Evolutionary conservation across 164 flowering plant species (phyloP).

Genomic region (Magnolia officinalis): DNA sequence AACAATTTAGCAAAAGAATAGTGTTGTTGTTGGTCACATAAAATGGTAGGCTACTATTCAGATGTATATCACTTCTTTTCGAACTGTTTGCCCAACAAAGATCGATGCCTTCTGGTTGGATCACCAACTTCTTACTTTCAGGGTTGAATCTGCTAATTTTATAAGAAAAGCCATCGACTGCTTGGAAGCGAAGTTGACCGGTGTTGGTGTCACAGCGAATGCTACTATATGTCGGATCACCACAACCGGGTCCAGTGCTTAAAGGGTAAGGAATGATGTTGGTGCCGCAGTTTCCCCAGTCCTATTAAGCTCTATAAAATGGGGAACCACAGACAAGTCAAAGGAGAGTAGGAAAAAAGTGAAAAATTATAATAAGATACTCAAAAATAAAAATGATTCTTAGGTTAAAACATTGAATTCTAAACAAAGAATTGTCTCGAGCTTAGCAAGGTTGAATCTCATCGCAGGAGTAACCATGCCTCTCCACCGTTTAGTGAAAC

Average conservation of each 20-base stretch:
- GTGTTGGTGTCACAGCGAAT: neutral
- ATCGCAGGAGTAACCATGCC: too few relatives aligned
- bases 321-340: neutral
- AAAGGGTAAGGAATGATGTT: conserved; percentile 13
- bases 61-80: neutral
- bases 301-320: neutral
- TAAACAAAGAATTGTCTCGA: too few relatives aligned
- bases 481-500: too few relatives aligned
- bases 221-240: neutral
- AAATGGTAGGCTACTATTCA: neutral
- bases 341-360: neutral
- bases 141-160: neutral
- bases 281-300: conserved; percentile 1
- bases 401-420: too few relatives aligned
- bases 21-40: neutral
- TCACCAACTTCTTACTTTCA: neutral
- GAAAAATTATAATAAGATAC: neutral
- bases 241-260: conserved; percentile 8
- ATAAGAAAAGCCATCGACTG: neutral
- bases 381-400: neutral
- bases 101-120: neutral
- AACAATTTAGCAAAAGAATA: neutral
- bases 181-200: neutral
- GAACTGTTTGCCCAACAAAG: neutral
- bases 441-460: too few relatives aligned